Conservation (phyloP, 192 early-diverging fungal species). For the Backusella morwellensis region DNA sequence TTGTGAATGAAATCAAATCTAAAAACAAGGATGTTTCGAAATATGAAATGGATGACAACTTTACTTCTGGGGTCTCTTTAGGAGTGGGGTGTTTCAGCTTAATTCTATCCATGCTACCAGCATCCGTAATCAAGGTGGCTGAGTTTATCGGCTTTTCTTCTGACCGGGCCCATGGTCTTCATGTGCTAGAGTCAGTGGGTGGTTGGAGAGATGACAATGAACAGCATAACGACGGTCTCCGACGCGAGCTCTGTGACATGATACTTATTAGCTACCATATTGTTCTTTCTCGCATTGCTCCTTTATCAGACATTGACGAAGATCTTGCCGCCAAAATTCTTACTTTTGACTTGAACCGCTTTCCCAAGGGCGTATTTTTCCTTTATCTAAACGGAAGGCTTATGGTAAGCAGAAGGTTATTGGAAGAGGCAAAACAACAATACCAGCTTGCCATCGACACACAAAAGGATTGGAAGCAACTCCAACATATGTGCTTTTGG, state of each 20-base stretch:
- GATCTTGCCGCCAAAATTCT: slow-evolving; percentile 62
- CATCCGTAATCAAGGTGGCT: slow-evolving; percentile 68
- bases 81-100: slow-evolving; percentile 83
- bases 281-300: slow-evolving; percentile 69
- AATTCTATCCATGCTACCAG: slow-evolving; percentile 77
- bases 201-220: slow-evolving; percentile 51
- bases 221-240: slow-evolving; percentile 52
- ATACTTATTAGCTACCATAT: slow-evolving; percentile 74
- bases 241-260: slow-evolving; percentile 77
- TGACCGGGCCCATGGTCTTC: slow-evolving; percentile 74
- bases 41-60: slow-evolving; percentile 72
- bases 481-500: slow-evolving; percentile 84
- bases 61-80: slow-evolving; percentile 76
- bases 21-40: slow-evolving; percentile 40
- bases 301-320: slow-evolving; percentile 66
- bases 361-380: slow-evolving; percentile 71
- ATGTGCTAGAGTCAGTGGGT: slow-evolving; percentile 67
- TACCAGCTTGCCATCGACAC: slow-evolving; percentile 57
- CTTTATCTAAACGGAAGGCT: slow-evolving; percentile 68
- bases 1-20: slow-evolving; percentile 47
- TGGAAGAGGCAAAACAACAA: slow-evolving; percentile 57
- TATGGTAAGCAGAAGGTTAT: slow-evolving; percentile 52
- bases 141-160: slow-evolving; percentile 85
- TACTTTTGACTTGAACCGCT: slow-evolving; percentile 44
- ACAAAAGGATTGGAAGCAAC: slow-evolving; percentile 69